Percentiles rank a stretch among this genome's conserved stretches.
Conservation (phyloP, 768 basidiomycete genomes). For the Rubroboletus satanas region DNA sequence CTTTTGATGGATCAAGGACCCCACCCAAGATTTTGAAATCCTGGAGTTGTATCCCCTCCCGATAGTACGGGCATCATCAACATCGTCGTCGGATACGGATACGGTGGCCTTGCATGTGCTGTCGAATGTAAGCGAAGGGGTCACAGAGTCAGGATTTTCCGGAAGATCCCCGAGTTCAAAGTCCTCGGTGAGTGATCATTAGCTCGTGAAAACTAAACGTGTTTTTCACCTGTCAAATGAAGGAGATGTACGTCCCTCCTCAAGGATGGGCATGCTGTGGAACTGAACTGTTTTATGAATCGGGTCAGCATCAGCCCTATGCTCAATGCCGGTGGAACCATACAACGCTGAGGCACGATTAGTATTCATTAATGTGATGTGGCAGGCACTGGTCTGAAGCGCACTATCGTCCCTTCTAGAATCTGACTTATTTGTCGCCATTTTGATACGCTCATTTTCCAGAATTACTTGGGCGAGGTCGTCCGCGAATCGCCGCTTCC, state of each 20-base stretch:
- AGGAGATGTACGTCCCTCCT: slow-evolving; percentile 13
- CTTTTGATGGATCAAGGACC: background rate
- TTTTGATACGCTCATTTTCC: slow-evolving; percentile 8
- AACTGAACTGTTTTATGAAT: background rate
- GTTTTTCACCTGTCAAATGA: slow-evolving; percentile 8
- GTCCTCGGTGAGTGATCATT: slow-evolving; percentile 12
- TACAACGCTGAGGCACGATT: slow-evolving; percentile 22
- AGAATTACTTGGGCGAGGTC: slow-evolving; percentile 22
- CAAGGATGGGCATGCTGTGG: background rate
- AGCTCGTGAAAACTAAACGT: background rate
- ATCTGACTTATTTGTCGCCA: slow-evolving; percentile 19
- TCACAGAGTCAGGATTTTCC: slow-evolving; percentile 20
- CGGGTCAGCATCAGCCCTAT: slow-evolving; percentile 16
- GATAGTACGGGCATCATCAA: background rate
- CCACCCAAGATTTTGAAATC: background rate
- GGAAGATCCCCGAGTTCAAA: slow-evolving; percentile 16
- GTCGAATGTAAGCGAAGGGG: slow-evolving; percentile 9
- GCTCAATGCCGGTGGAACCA: slow-evolving; percentile 22
- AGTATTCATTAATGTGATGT: slow-evolving; percentile 15
- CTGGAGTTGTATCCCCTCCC: background rate
- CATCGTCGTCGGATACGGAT: slow-evolving; percentile 21
- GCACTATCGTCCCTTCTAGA: slow-evolving; percentile 20
- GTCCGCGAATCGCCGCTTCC: slow-evolving; percentile 17
- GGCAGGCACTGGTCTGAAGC: slow-evolving; percentile 6
- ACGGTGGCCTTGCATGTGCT: background rate